Percentiles rank a stretch among this genome's conserved stretches.
phyloP scores from a whole-genome alignment of 2,329 filamentous ascomycete species.

The Neopestalotiopsis rosae region DNA sequence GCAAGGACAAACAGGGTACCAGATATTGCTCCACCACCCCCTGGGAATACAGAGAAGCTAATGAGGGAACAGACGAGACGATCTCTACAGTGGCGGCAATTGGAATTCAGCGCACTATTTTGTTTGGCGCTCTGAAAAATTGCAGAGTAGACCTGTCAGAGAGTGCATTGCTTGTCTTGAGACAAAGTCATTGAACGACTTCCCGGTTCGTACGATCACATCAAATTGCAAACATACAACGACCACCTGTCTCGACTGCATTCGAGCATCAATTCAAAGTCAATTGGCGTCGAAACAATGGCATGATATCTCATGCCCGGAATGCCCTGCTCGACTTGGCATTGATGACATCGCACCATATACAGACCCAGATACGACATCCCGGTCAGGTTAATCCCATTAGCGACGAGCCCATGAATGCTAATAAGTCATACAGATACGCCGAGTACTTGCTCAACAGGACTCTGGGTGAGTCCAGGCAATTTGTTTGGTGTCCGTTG shows the following conservation, averaged over 20 bases:
- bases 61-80: too few relatives aligned
- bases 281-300: neutral
- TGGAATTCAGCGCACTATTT: too few relatives aligned
- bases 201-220: neutral
- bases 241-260: neutral
- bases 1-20: too few relatives aligned
- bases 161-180: conserved; percentile 4
- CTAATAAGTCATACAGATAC: neutral
- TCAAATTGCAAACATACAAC: neutral
- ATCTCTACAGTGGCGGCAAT: too few relatives aligned
- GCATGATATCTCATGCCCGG: neutral
- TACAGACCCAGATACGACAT: neutral
- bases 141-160: neutral
- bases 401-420: too few relatives aligned
- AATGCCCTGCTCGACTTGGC: neutral
- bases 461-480: neutral
- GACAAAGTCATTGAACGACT: neutral
- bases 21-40: too few relatives aligned
- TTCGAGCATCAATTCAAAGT: neutral
- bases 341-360: neutral
- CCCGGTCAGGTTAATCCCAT: neutral
- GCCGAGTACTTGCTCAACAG: neutral
- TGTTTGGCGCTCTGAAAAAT: too few relatives aligned
- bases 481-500: neutral
- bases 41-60: too few relatives aligned